These are phyloP conservation scores for Luffa aegyptiaca DNA, from an alignment of 306 rosid species.

Conservation along the genomic window DNA sequence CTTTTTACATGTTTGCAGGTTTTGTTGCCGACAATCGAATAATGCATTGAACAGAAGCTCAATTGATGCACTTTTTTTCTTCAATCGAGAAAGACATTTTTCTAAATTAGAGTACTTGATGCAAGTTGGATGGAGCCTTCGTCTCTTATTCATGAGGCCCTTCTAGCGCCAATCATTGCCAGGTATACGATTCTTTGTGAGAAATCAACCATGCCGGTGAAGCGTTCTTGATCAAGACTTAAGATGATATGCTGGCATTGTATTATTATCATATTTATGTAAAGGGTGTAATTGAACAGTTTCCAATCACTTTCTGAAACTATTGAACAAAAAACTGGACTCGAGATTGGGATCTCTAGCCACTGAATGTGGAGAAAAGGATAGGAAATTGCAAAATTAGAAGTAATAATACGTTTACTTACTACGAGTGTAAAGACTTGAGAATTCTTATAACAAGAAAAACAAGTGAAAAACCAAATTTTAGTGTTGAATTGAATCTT, in stretches of 20 bases:
- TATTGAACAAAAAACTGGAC: neutral
- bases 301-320: neutral
- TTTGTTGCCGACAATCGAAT: neutral
- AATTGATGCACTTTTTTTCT: neutral
- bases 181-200: neutral
- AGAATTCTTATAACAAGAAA: neutral
- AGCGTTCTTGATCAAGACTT: neutral
- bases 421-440: no score
- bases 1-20: neutral
- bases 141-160: neutral
- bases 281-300: neutral
- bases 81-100: neutral
- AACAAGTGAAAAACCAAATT: neutral
- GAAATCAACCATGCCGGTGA: neutral
- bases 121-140: neutral
- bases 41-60: neutral
- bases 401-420: neutral
- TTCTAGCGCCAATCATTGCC: neutral
- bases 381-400: neutral
- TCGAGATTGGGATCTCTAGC: neutral
- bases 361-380: neutral
- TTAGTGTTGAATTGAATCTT: no score
- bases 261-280: neutral
- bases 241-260: neutral
- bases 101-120: neutral